Evolutionary conservation across 768 basidiomycete genomes (phyloP).

Genomic region (Podaxis pistillaris): DNA sequence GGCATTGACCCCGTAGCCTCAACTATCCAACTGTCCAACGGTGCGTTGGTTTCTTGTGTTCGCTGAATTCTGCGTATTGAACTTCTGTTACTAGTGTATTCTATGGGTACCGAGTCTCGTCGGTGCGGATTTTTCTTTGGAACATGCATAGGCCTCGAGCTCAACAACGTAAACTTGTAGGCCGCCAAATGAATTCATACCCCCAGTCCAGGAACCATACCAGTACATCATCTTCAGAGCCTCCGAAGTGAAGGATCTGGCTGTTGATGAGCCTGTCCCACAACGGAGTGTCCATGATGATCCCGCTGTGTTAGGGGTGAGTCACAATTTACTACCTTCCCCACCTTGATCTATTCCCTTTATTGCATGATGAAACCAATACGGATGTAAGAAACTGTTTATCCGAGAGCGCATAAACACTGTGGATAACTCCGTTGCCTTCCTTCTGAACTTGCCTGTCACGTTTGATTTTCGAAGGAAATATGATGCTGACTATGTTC

Average conservation of each 20-base stretch:
- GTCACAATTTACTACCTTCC: slow-evolving; percentile 24
- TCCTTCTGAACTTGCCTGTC: slow-evolving; percentile 44
- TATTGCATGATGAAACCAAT: slow-evolving; percentile 26
- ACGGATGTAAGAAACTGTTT: slow-evolving; percentile 28
- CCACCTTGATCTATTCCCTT: slow-evolving; percentile 10
- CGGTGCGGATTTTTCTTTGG: slow-evolving; percentile 48
- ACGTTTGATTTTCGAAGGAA: background rate
- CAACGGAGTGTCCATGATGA: slow-evolving; percentile 75
- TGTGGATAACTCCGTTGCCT: slow-evolving; percentile 61
- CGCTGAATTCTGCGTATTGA: slow-evolving; percentile 4
- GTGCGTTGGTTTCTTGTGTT: slow-evolving; percentile 35
- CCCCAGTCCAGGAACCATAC: slow-evolving; percentile 81
- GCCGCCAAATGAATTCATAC: slow-evolving; percentile 75
- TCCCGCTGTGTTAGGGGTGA: slow-evolving; percentile 78
- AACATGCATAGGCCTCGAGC: slow-evolving; percentile 2
- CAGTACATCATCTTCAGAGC: slow-evolving; percentile 91
- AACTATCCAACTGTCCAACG: slow-evolving; percentile 87
- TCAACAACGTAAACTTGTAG: slow-evolving; percentile 30
- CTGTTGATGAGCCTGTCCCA: slow-evolving; percentile 69
- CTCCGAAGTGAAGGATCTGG: slow-evolving; percentile 86
- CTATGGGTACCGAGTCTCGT: slow-evolving; percentile 86
- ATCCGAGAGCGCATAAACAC: slow-evolving; percentile 40
- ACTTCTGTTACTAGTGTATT: slow-evolving; percentile 53
- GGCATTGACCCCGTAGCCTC: slow-evolving; percentile 84
- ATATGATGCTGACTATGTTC: slow-evolving; percentile 4